Evolutionary conservation across 75 land plant species (phyloP).

Genomic region (Pseudotsuga menziesii): DNA sequence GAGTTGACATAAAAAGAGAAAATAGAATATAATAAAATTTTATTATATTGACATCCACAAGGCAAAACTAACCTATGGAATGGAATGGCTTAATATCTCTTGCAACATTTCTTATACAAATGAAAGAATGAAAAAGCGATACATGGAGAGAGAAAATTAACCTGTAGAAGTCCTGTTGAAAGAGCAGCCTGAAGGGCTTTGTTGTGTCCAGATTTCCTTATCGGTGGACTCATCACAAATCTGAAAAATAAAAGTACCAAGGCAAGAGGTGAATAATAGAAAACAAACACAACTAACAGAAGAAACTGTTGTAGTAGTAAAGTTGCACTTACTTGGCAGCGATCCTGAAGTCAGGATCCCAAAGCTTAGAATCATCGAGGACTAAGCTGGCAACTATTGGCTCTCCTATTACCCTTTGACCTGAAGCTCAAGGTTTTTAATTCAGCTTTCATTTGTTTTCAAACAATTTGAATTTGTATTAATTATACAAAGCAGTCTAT

Average conservation of each 20-base stretch:
- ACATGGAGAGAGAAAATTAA: constrained; percentile 5
- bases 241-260: constrained; percentile 35
- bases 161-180: constrained; percentile 90
- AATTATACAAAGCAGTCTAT: too few relatives aligned
- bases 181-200: constrained; percentile 91
- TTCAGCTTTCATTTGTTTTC: neutral
- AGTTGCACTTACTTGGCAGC: constrained; percentile 69
- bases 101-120: neutral
- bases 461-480: neutral
- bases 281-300: neutral
- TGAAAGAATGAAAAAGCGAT: neutral
- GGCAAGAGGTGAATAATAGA: neutral
- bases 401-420: constrained; percentile 97
- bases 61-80: too few relatives aligned
- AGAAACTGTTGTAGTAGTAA: neutral
- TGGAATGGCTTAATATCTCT: too few relatives aligned
- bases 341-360: constrained; percentile 82
- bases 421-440: constrained; percentile 30
- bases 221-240: constrained; percentile 99
- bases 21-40: too few relatives aligned
- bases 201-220: constrained; percentile 79
- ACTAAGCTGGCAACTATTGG: constrained; percentile 84
- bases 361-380: constrained; percentile 81
- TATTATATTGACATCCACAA: too few relatives aligned
- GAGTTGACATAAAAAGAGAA: too few relatives aligned